Percentiles rank a stretch among this genome's conserved stretches.
These are phyloP conservation scores for Penicillium sp. DNA, from an alignment of 2,329 filamentous ascomycete genomes.

Conservation along the genomic window DNA sequence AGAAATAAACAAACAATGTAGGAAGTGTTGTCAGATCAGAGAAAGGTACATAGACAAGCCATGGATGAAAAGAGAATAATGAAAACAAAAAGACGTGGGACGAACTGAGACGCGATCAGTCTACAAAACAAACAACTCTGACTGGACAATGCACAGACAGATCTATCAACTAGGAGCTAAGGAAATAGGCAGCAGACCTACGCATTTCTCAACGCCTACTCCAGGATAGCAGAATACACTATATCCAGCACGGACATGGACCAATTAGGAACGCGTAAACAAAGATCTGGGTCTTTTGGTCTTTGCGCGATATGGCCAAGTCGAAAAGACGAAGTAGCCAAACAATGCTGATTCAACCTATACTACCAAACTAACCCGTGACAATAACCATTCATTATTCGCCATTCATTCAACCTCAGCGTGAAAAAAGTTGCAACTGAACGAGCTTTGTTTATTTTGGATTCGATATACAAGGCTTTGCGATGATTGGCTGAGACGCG, in stretches of 20 bases:
- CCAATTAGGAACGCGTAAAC: constrained; percentile 9
- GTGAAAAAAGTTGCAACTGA: background rate
- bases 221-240: background rate
- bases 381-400: background rate
- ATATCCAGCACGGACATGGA: constrained; percentile 5
- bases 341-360: background rate
- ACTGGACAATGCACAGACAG: background rate
- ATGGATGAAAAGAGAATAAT: background rate
- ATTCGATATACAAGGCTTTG: background rate
- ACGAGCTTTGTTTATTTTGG: background rate
- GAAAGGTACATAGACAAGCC: background rate
- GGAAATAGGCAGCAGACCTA: background rate
- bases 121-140: background rate
- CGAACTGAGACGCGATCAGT: background rate
- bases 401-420: background rate
- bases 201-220: background rate
- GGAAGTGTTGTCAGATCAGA: background rate
- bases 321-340: background rate
- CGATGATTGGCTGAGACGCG: background rate
- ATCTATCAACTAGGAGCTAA: background rate
- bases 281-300: background rate
- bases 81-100: background rate
- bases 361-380: background rate
- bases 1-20: background rate
- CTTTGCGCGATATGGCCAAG: background rate